Percentiles rank a stretch among this genome's conserved stretches.
Evolutionary conservation across 2,329 filamentous ascomycete genomes (phyloP).

Genomic region (Myotisia sp.): DNA sequence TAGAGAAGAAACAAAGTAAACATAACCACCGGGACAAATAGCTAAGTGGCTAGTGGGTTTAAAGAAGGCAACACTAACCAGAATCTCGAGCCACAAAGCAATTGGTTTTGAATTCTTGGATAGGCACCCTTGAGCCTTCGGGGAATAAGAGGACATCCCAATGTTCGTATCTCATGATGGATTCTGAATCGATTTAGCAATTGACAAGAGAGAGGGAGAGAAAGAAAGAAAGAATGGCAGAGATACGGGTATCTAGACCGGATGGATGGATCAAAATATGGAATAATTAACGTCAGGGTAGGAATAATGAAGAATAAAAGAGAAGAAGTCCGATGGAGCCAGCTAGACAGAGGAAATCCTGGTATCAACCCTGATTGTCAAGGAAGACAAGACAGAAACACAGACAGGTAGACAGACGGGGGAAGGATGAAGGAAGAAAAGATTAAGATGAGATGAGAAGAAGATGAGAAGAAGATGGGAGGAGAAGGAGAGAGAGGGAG

Average conservation of each 20-base stretch:
- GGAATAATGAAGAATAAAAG: neutral
- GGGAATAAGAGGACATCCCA: slow-evolving; percentile 81
- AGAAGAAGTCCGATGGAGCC: too few relatives aligned
- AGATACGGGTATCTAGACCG: neutral
- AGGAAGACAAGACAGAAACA: neutral
- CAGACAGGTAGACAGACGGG: neutral
- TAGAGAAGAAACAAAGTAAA: slow-evolving; percentile 18
- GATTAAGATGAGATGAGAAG: neutral
- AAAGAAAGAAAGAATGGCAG: neutral
- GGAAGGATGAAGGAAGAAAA: neutral
- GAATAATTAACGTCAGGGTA: neutral
- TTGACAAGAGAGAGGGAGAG: slow-evolving; percentile 14
- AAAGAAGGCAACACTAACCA: slow-evolving; percentile 16
- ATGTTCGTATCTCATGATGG: slow-evolving; percentile 62
- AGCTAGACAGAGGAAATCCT: too few relatives aligned
- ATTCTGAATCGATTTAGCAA: neutral
- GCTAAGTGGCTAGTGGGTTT: slow-evolving; percentile 1
- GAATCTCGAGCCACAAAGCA: slow-evolving; percentile 52
- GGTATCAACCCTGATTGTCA: too few relatives aligned
- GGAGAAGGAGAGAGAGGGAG: neutral
- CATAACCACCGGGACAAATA: slow-evolving; percentile 7
- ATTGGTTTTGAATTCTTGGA: slow-evolving; percentile 69
- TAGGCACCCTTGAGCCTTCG: slow-evolving; percentile 49
- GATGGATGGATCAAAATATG: neutral
- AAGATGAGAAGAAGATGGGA: neutral